phyloP scores from a whole-genome alignment of 495 filamentous ascomycete species.

The Xylaria nigripes region DNA sequence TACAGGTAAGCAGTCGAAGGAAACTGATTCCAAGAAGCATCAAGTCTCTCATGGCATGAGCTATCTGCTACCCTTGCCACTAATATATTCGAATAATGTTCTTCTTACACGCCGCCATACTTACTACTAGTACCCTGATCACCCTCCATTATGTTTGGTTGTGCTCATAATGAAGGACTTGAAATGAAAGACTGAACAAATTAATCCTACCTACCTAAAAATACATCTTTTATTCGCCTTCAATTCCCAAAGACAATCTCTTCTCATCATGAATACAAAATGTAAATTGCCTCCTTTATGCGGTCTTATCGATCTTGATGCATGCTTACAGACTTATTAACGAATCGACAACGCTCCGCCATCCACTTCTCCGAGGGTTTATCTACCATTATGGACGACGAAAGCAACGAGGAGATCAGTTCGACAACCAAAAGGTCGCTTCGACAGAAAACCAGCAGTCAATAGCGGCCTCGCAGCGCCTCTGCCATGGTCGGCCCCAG shows the following conservation, averaged over 20 bases:
- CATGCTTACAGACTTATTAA: not conserved
- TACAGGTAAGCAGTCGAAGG: not conserved
- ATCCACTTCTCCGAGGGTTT: constrained; percentile 3
- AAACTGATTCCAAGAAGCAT: constrained; percentile 1
- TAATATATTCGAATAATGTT: not conserved
- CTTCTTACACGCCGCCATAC: not conserved
- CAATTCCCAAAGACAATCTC: not conserved
- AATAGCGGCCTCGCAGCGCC: constrained; percentile 18
- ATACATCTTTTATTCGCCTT: not conserved
- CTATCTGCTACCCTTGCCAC: not conserved
- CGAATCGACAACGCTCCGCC: not conserved
- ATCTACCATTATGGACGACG: not conserved
- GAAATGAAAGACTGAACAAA: not conserved
- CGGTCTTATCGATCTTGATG: not conserved
- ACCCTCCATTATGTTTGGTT: not conserved
- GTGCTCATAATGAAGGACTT: not conserved
- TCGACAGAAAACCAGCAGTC: constrained; percentile 11
- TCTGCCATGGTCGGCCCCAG: constrained; percentile 22
- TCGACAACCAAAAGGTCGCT: constrained; percentile 15
- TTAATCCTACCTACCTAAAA: constrained; percentile 4
- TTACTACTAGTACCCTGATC: not conserved
- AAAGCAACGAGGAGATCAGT: constrained; percentile 9
- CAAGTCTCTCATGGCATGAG: not conserved
- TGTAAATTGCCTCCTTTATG: constrained; percentile 1
- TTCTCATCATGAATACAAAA: not conserved